phyloP scores from a whole-genome alignment of 208 protist genomes.

The Trypanosoma melophagium region DNA sequence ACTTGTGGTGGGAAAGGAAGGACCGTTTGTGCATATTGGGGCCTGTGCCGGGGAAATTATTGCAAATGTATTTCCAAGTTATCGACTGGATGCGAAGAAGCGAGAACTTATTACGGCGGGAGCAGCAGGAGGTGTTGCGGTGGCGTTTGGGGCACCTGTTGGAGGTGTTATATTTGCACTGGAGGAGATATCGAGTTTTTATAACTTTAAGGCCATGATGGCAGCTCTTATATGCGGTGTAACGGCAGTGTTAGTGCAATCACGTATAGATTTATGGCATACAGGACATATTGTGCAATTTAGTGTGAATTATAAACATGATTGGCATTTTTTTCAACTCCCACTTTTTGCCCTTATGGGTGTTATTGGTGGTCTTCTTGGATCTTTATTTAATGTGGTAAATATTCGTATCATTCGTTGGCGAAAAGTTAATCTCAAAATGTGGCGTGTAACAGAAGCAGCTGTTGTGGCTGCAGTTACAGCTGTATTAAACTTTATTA shows the following conservation, averaged over 20 bases:
- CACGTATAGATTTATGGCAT: constrained; percentile 67
- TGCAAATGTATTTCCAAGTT: constrained; percentile 57
- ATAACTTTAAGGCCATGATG: constrained; percentile 88
- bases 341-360: constrained; percentile 68
- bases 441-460: constrained; percentile 75
- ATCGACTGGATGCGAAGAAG: constrained; percentile 54
- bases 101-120: constrained; percentile 71
- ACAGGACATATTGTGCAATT: constrained; percentile 80
- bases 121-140: constrained; percentile 66
- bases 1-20: constrained; percentile 83
- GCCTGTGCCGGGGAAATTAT: constrained; percentile 70
- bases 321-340: constrained; percentile 83
- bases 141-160: constrained; percentile 79
- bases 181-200: constrained; percentile 81
- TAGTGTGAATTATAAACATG: constrained; percentile 81
- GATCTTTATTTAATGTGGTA: constrained; percentile 58
- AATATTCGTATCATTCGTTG: constrained; percentile 60
- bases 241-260: constrained; percentile 76
- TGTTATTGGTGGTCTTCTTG: constrained; percentile 68
- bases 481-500: constrained; percentile 64
- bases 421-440: constrained; percentile 50
- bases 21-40: constrained; percentile 90
- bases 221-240: constrained; percentile 85
- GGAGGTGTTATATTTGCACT: constrained; percentile 78
- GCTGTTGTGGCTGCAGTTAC: constrained; percentile 52